Conservation (phyloP, 2,329 filamentous ascomycete genomes). For the Colletotrichum sp. region DNA sequence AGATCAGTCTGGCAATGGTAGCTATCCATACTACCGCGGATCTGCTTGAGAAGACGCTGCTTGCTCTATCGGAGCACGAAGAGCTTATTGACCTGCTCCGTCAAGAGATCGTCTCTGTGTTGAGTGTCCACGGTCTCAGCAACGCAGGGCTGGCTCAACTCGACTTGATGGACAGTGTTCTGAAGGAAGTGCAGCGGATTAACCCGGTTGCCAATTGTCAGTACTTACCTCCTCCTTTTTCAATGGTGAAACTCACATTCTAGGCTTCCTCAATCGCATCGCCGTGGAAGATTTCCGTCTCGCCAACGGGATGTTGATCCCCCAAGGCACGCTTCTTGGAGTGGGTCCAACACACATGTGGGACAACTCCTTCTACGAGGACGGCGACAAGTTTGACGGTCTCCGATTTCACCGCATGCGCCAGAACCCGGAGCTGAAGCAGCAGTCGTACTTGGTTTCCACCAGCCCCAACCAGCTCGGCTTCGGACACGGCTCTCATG, state of each 20-base stretch:
- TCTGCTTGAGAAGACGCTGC: neutral
- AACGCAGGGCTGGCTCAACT: neutral
- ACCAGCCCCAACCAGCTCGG: neutral
- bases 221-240: neutral
- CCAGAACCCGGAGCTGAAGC: neutral
- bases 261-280: neutral
- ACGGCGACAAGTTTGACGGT: neutral
- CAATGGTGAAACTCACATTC: rapidly evolving
- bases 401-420: neutral
- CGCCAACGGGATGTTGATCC: neutral
- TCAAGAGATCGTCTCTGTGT: neutral
- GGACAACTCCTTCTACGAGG: neutral
- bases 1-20: neutral
- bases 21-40: neutral
- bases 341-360: neutral
- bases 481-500: neutral
- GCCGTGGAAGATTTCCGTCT: neutral
- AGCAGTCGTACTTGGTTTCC: neutral
- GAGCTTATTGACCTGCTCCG: neutral
- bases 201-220: neutral
- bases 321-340: neutral
- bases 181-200: neutral
- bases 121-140: neutral
- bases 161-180: neutral
- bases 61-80: neutral